Conservation (phyloP, 176 grass and related monocot species). For the Phoenix roebelenii region DNA sequence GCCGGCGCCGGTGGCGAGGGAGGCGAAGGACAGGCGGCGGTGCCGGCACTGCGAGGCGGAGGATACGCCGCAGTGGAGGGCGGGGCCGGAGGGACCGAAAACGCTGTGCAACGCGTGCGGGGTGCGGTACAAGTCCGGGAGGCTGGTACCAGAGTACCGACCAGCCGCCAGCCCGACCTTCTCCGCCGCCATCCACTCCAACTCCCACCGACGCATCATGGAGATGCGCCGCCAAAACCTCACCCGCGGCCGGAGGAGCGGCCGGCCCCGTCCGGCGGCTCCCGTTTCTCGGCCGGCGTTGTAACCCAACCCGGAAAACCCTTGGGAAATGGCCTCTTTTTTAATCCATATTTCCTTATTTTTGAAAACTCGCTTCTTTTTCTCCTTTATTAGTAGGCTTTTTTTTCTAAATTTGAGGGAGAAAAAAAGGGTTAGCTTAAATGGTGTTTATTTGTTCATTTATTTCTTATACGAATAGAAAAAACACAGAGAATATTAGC, state of each 20-base stretch:
- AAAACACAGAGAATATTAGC: too few species aligned
- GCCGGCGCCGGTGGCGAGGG: neutral
- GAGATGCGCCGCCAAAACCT: constrained; percentile 41
- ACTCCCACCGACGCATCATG: constrained; percentile 70
- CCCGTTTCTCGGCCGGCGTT: neutral
- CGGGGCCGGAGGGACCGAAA: constrained; percentile 53
- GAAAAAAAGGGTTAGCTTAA: too few species aligned
- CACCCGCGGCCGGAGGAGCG: neutral
- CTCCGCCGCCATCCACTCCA: constrained; percentile 53
- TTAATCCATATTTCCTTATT: neutral
- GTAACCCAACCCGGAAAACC: neutral
- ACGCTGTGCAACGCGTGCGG: constrained; percentile 95
- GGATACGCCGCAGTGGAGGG: constrained; percentile 81
- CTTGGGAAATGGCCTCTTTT: neutral
- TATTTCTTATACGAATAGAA: too few species aligned
- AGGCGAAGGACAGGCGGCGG: constrained; percentile 18
- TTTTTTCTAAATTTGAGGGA: too few species aligned
- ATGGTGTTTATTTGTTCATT: too few species aligned
- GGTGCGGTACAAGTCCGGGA: constrained; percentile 62
- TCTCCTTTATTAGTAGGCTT: neutral
- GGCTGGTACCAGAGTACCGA: constrained; percentile 78
- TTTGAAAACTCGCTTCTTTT: neutral
- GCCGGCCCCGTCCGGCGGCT: constrained; percentile 1
- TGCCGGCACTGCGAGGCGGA: constrained; percentile 62
- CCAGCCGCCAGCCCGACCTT: constrained; percentile 82